Conservation (phyloP, 352 stramenopile species). For the Aphanomyces invadans region DNA sequence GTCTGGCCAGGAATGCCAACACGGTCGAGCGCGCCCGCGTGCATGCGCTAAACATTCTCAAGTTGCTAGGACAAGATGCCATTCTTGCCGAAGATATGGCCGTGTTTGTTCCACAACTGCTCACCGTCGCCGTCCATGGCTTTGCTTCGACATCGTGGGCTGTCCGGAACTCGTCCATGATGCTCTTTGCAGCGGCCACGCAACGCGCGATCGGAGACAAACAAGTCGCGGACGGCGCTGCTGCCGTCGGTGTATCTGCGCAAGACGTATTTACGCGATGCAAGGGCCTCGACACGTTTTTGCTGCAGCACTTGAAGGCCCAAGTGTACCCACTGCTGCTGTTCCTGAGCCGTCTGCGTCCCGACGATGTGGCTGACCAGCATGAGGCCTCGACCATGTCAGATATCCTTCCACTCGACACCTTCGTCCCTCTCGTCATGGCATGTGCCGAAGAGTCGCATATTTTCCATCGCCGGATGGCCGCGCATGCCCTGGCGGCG, state of each 20-base stretch:
- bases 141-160: conserved; percentile 82
- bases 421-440: conserved; percentile 62
- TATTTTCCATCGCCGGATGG: conserved; percentile 74
- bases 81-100: conserved; percentile 78
- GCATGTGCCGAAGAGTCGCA: conserved; percentile 58
- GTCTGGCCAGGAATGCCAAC: conserved; percentile 51
- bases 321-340: conserved; percentile 70
- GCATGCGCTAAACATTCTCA: conserved; percentile 85
- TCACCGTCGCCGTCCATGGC: conserved; percentile 69
- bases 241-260: conserved; percentile 50
- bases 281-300: conserved; percentile 50
- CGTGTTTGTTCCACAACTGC: conserved; percentile 77
- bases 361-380: conserved; percentile 43
- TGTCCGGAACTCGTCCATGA: conserved; percentile 88
- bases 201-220: conserved; percentile 79
- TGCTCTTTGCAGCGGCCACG: conserved; percentile 80
- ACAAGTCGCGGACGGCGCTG: conserved; percentile 65
- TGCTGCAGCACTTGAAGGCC: conserved; percentile 45
- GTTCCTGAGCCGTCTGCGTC: conserved; percentile 66
- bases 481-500: conserved; percentile 58
- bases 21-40: conserved; percentile 48
- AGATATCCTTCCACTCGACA: conserved; percentile 27
- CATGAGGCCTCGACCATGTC: conserved; percentile 15
- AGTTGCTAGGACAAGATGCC: conserved; percentile 83
- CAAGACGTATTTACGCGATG: conserved; percentile 76